These are phyloP conservation scores for Spathaspora girioi DNA, from an alignment of 805 yeast genomes.

Conservation along the genomic window DNA sequence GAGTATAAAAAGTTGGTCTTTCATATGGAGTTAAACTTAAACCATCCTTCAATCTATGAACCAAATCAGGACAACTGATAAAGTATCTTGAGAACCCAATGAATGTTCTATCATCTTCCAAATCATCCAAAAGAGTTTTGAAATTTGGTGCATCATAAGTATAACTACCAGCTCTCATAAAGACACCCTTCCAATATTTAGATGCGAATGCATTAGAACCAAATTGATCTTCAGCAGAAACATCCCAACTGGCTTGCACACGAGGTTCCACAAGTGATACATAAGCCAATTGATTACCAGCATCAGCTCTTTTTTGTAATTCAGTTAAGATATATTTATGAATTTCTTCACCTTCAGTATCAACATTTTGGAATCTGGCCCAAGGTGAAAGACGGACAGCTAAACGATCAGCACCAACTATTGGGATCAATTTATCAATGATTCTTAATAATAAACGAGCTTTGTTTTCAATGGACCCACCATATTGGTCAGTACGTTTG, in stretches of 20 bases:
- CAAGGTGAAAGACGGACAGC: conserved; percentile 36
- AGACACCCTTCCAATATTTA: conserved; percentile 25
- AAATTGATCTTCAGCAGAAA: conserved; percentile 15
- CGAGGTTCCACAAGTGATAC: conserved; percentile 37
- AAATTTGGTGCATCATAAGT: conserved; percentile 20
- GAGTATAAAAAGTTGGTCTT: conserved; percentile 36
- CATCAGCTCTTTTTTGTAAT: conserved; percentile 28
- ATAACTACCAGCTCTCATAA: conserved; percentile 18
- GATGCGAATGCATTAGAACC: conserved; percentile 20
- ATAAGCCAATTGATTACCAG: conserved; percentile 30
- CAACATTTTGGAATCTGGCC: conserved; percentile 27
- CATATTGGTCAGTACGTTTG: conserved; percentile 22
- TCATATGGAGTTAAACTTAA: conserved; percentile 32
- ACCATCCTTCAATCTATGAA: conserved; percentile 35
- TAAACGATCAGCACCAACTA: conserved; percentile 31
- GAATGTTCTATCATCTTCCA: conserved; percentile 32
- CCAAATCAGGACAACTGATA: conserved; percentile 45
- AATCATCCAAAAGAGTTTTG: conserved; percentile 11
- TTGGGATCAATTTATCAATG: conserved; percentile 16
- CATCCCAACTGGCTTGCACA: conserved; percentile 17
- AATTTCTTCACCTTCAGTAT: conserved; percentile 26
- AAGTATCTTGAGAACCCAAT: conserved; percentile 37
- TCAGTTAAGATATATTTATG: conserved; percentile 28
- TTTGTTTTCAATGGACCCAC: conserved; percentile 24
- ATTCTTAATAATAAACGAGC: conserved; percentile 16